Evolutionary conservation across 441 rosid genomes (phyloP), one percentile per base, ranked within the genome.

Genomic region (Raphanus hybrid): DNA sequence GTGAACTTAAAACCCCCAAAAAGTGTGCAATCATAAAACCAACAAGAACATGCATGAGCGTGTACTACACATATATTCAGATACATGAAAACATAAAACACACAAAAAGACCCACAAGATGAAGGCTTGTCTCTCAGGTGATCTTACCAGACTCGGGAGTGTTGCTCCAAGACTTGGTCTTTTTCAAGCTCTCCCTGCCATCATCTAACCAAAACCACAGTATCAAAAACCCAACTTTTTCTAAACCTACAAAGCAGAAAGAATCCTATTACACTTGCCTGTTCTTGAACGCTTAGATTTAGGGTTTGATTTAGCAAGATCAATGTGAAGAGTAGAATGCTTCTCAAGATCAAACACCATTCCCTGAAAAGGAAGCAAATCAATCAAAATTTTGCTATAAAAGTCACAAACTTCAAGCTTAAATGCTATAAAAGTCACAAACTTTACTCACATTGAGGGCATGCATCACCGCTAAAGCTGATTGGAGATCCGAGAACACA

Each of bases 311-410:
- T 92, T 94, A 63, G 97, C 97, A 80, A 91, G 89, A 84, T 94
- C 94, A 76, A 92, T 84, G 78, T 87, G 77, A 16, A 94, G 84
- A 67, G 90, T 85, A 16, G 94, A 87, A 34, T 90, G 92, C 81
- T 86, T 91, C 85, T 92, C 98, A 75, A 90, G 94, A 69, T 92
- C 98, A 84, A 92, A 94, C 64, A 89, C 89, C 91, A 91, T 88
- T 34, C 97, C 94, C 97, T 91, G 37, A 52, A 83, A 75, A 50
- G 7, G n/a, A n/a, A n/a, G n/a, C n/a, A n/a, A n/a, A n/a, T n/a
- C n/a, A n/a, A n/a, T n/a, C n/a, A n/a, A n/a, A n/a, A n/a, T n/a
- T n/a, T n/a, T 6, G 20, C 58, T 52, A 48, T 50, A 50, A 50
- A n/a, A 50, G 57, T 5, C 0, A 14, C 3, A 0, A 14, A 5